Conservation (phyloP, 208 protist genomes). For the Leptomonas seymouri region DNA sequence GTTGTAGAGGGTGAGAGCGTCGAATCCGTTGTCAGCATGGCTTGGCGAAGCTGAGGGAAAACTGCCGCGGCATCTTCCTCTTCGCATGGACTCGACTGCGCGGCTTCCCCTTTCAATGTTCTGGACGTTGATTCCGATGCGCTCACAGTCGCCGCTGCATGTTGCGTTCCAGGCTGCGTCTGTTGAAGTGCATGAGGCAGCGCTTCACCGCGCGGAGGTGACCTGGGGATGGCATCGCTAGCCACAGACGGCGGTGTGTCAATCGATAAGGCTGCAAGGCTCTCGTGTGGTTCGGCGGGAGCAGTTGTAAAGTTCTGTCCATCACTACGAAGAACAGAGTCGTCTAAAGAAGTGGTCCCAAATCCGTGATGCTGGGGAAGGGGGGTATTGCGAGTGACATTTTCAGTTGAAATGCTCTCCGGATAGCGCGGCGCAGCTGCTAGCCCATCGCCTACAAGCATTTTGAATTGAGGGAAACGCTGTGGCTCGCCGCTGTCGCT, state of each 20-base stretch:
- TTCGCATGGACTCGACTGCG: no score
- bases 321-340: constrained; percentile 21
- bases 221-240: not conserved
- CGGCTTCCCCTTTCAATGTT: no score
- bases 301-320: not conserved
- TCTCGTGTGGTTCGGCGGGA: not conserved
- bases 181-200: not conserved
- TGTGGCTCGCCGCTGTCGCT: not conserved
- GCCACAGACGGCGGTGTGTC: not conserved
- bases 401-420: constrained; percentile 8
- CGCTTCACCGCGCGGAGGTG: not conserved
- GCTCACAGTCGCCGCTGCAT: no score
- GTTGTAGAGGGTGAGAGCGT: no score
- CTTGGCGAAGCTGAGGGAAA: no score
- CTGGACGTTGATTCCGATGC: no score
- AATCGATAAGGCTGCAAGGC: not conserved
- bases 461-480: not conserved
- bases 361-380: not conserved
- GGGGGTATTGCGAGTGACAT: not conserved
- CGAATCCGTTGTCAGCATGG: no score
- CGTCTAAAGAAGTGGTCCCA: constrained; percentile 10
- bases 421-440: constrained; percentile 2
- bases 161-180: no score
- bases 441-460: not conserved
- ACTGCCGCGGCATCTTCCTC: no score